Conservation (phyloP, 176 grass and related monocot species). For the Tillandsia fasciculata region DNA sequence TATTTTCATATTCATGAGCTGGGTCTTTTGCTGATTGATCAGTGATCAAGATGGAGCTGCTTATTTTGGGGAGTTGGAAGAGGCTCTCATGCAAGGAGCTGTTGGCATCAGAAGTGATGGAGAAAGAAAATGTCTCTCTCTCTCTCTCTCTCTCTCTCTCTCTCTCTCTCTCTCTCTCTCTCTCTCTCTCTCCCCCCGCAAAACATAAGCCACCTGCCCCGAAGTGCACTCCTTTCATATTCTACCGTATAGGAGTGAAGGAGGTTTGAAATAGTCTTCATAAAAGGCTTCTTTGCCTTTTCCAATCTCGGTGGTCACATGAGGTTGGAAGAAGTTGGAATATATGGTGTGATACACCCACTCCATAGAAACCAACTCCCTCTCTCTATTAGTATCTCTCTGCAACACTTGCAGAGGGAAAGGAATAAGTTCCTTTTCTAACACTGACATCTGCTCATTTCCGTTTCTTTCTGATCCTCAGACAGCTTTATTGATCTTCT, state of each 20-base stretch:
- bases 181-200: slow-evolving; percentile 15
- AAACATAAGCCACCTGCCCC: slow-evolving; percentile 13
- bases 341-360: slow-evolving; percentile 29
- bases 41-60: slow-evolving; percentile 59
- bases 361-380: background rate
- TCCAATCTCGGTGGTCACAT: slow-evolving; percentile 8
- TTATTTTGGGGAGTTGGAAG: slow-evolving; percentile 77
- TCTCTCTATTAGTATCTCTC: slow-evolving; percentile 28
- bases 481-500: slow-evolving; percentile 43
- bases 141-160: slow-evolving; percentile 6
- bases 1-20: background rate
- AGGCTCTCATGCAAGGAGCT: slow-evolving; percentile 71
- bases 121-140: slow-evolving; percentile 32
- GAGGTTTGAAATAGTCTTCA: slow-evolving; percentile 45
- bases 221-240: slow-evolving; percentile 11
- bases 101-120: slow-evolving; percentile 38
- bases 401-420: slow-evolving; percentile 26
- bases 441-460: slow-evolving; percentile 24
- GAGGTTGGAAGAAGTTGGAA: background rate
- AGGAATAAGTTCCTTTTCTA: slow-evolving; percentile 33
- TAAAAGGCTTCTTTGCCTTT: slow-evolving; percentile 34
- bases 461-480: slow-evolving; percentile 32
- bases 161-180: slow-evolving; percentile 18
- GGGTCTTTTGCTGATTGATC: background rate
- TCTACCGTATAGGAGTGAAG: slow-evolving; percentile 13